A percentile compares a stretch with the other conserved stretches of the same genome.
These are phyloP conservation scores for Solanum chaucha DNA, from an alignment of 257 asterid species.

Conservation along the genomic window DNA sequence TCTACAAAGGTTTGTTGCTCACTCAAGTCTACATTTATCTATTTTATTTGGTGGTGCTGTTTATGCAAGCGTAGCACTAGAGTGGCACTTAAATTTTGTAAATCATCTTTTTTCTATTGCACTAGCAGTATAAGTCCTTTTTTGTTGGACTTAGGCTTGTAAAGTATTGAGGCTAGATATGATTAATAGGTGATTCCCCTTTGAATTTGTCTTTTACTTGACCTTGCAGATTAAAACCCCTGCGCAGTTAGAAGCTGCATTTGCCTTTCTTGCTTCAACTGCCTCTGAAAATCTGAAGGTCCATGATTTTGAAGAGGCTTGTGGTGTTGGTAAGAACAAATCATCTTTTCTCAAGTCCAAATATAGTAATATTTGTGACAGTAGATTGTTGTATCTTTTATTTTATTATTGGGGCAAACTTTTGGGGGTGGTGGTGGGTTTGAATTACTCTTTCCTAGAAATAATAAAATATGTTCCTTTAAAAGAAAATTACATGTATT, in stretches of 20 bases:
- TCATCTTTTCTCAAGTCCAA: neutral
- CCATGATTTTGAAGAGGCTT: slow-evolving; percentile 62
- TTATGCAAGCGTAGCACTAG: neutral
- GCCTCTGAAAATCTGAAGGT: slow-evolving; percentile 44
- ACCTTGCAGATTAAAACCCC: slow-evolving; percentile 49
- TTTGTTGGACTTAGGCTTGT: neutral
- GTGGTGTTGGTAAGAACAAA: slow-evolving; percentile 74
- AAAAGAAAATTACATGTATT: neutral
- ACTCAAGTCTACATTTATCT: neutral
- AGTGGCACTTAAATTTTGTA: neutral
- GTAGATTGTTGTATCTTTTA: neutral
- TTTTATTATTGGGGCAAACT: neutral
- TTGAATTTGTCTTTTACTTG: neutral
- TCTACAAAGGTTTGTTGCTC: slow-evolving; percentile 45
- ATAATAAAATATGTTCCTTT: neutral
- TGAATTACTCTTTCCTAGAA: neutral
- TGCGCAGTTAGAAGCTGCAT: slow-evolving; percentile 85
- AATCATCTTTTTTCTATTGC: neutral
- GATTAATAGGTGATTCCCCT: neutral
- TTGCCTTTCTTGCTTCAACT: slow-evolving; percentile 36
- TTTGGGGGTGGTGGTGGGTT: neutral
- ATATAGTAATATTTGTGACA: neutral
- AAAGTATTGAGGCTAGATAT: neutral
- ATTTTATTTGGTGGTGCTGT: neutral
- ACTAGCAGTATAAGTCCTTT: neutral